These are phyloP conservation scores for Eucalyptus fibrosa DNA, from an alignment of 345 rosid genomes.

Conservation along the genomic window DNA sequence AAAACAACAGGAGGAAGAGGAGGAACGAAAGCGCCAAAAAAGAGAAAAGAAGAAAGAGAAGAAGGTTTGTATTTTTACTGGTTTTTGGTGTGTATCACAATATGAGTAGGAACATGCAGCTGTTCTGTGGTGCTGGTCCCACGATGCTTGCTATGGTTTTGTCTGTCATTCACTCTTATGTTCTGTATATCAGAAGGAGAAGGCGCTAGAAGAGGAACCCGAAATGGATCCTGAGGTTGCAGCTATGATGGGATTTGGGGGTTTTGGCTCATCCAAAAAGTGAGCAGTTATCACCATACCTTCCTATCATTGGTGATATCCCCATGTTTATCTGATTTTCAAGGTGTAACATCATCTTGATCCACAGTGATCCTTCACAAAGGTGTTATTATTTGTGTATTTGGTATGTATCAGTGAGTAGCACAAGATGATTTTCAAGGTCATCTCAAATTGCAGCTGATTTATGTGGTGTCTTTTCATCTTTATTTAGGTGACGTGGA, in stretches of 20 bases:
- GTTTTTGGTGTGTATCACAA: background rate
- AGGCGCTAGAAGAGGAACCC: constrained; percentile 64
- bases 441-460: background rate
- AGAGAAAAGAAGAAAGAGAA: constrained; percentile 93
- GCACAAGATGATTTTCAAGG: background rate
- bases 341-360: background rate
- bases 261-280: constrained; percentile 77
- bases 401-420: background rate
- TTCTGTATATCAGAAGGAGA: constrained; percentile 55
- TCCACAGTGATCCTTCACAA: background rate
- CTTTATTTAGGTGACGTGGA: background rate
- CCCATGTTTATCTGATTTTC: background rate
- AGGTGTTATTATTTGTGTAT: background rate
- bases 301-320: background rate
- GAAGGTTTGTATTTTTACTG: constrained; percentile 36
- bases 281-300: constrained; percentile 1
- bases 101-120: background rate
- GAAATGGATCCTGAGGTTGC: constrained; percentile 93
- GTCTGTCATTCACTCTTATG: background rate
- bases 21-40: constrained; percentile 65
- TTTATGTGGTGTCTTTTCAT: background rate
- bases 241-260: constrained; percentile 95
- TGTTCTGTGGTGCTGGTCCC: background rate
- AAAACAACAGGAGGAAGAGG: constrained; percentile 90
- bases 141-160: background rate